These are phyloP conservation scores for Diphasiastrum complanatum DNA, from an alignment of 83 land plant species.

Conservation along the genomic window DNA sequence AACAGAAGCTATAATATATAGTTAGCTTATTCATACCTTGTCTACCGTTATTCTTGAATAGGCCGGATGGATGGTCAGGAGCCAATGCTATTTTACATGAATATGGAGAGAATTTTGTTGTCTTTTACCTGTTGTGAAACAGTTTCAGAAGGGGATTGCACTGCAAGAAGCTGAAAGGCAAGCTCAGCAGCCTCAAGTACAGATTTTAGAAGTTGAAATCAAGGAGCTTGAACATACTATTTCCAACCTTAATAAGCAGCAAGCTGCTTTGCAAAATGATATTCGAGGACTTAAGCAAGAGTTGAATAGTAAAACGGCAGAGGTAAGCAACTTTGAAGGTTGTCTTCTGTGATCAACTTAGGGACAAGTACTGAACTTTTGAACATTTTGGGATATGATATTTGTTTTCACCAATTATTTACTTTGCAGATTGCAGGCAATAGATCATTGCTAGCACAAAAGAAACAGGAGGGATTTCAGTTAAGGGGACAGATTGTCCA, in stretches of 20 bases:
- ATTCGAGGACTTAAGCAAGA: not conserved
- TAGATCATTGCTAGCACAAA: conserved; percentile 1
- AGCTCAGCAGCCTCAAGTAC: conserved; percentile 1
- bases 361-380: no score
- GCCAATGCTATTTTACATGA: no score
- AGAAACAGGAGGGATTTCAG: conserved; percentile 11
- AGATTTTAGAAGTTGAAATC: not conserved
- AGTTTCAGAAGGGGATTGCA: not conserved
- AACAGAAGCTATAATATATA: no score
- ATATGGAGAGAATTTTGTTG: not conserved
- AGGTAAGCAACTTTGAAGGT: not conserved
- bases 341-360: no score
- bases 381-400: no score
- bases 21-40: no score
- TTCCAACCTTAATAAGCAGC: conserved; percentile 5
- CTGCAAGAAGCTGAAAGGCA: conserved; percentile 6
- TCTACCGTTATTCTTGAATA: no score
- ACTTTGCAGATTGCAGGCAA: not conserved
- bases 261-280: not conserved
- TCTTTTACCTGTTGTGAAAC: not conserved
- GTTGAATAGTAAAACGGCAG: not conserved
- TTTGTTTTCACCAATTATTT: no score
- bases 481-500: conserved; percentile 3
- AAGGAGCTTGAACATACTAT: conserved; percentile 2
- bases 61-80: no score